These are phyloP conservation scores for Suaeda aralocaspica DNA, from an alignment of 148 eudicot species.

Conservation along the genomic window DNA sequence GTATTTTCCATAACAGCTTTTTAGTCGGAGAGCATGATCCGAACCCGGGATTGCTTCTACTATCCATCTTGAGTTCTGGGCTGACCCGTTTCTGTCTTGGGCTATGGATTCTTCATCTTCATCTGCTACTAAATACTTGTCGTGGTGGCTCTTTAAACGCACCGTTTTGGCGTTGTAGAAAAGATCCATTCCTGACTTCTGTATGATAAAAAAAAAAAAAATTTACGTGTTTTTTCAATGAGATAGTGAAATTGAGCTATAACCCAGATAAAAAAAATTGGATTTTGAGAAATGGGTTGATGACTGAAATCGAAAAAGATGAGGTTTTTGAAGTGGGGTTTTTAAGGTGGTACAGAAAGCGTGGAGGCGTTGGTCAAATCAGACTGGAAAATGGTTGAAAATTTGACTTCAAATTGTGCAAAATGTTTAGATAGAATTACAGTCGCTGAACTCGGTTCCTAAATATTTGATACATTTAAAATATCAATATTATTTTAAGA, in stretches of 20 bases:
- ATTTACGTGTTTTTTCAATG: too few relatives aligned
- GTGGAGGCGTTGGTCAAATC: background rate
- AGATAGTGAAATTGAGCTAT: background rate
- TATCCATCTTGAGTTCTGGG: constrained; percentile 39
- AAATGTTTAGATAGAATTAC: too few relatives aligned
- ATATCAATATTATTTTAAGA: too few relatives aligned
- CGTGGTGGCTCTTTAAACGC: constrained; percentile 52
- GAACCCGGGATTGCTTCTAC: constrained; percentile 35
- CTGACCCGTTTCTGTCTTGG: constrained; percentile 43
- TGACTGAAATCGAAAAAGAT: background rate
- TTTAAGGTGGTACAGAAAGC: background rate
- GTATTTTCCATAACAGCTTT: constrained; percentile 51
- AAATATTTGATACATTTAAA: too few relatives aligned
- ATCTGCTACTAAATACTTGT: constrained; percentile 53
- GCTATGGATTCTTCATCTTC: constrained; percentile 53
- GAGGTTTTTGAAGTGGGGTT: background rate
- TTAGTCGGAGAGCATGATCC: constrained; percentile 28
- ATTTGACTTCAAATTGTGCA: background rate
- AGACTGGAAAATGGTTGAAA: background rate
- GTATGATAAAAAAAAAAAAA: background rate
- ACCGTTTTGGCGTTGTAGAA: constrained; percentile 68
- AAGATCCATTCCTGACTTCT: constrained; percentile 55
- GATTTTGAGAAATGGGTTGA: constrained; percentile 17
- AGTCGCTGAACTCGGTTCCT: too few relatives aligned
- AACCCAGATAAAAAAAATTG: constrained; percentile 9